These are phyloP conservation scores for Nemania bipapillata DNA, from an alignment of 2,329 filamentous ascomycete species.

Conservation along the genomic window DNA sequence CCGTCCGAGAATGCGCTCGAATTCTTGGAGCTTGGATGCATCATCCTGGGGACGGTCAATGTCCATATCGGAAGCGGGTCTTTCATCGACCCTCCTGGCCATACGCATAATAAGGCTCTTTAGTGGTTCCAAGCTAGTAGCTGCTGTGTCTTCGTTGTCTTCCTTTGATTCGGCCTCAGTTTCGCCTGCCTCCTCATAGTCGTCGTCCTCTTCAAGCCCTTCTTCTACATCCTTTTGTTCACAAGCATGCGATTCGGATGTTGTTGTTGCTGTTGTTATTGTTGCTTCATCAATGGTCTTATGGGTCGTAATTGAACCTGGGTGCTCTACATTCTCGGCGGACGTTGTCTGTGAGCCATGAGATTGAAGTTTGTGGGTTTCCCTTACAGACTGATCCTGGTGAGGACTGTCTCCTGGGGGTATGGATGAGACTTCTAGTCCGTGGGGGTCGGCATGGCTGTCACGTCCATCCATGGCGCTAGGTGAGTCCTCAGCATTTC, in stretches of 20 bases:
- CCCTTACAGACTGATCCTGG: background rate
- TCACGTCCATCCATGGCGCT: background rate
- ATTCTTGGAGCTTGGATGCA: conserved; percentile 58
- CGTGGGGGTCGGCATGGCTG: background rate
- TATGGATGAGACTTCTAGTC: background rate
- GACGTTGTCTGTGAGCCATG: conserved; percentile 2
- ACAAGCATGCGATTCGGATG: conserved; percentile 1
- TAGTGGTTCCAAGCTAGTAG: conserved; percentile 40
- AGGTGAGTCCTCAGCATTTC: background rate
- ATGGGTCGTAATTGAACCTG: background rate
- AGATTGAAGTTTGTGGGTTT: background rate
- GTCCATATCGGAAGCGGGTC: conserved; percentile 36
- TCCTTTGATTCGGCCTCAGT: conserved; percentile 36
- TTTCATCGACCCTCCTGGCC: conserved; percentile 59
- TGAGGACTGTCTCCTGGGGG: background rate
- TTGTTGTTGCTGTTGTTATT: conserved; percentile 13
- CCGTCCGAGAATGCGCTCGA: conserved; percentile 63
- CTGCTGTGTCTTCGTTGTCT: conserved; percentile 39
- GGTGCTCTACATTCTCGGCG: background rate
- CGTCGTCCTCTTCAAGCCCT: conserved; percentile 40
- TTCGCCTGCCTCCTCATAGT: conserved; percentile 27
- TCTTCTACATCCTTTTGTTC: conserved; percentile 34
- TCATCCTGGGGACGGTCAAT: conserved; percentile 47
- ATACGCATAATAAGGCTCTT: conserved; percentile 64
- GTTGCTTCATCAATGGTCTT: background rate